Evolutionary conservation across 192 early-diverging fungal genomes (phyloP).

Genomic region (Coemansia sp.): DNA sequence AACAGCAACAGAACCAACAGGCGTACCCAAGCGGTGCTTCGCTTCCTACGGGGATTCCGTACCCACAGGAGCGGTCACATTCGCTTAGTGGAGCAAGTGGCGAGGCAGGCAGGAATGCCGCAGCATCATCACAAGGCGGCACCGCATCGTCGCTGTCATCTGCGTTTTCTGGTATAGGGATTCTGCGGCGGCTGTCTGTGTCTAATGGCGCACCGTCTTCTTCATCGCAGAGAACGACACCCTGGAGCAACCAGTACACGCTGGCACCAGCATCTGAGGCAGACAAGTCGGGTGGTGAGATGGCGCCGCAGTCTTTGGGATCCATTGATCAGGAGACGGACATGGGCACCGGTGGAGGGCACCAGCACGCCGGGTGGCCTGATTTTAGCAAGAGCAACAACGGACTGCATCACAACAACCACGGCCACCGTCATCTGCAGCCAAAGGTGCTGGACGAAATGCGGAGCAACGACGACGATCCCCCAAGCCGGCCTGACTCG

Average conservation of each 20-base stretch:
- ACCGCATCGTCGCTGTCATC: conserved; percentile 23
- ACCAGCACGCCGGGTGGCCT: conserved; percentile 1
- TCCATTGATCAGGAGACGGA: too few relatives aligned
- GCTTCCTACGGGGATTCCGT: conserved; percentile 5
- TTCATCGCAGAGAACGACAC: too few relatives aligned
- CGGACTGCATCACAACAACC: not conserved
- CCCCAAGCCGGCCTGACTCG: conserved; percentile 49
- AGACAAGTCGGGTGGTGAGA: not conserved
- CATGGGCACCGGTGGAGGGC: conserved; percentile 7
- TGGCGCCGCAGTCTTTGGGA: too few relatives aligned
- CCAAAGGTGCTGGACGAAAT: conserved; percentile 33
- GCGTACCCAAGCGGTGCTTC: conserved; percentile 1
- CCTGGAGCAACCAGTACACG: not conserved
- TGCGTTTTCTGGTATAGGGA: conserved; percentile 36
- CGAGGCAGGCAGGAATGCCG: not conserved
- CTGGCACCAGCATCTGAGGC: not conserved
- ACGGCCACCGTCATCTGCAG: conserved; percentile 15
- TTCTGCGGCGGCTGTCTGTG: conserved; percentile 43
- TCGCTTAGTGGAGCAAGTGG: not conserved
- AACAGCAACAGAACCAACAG: conserved; percentile 8
- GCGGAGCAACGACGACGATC: conserved; percentile 19
- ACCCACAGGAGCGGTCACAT: conserved; percentile 5
- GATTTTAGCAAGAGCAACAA: not conserved
- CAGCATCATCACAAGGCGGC: conserved; percentile 1
- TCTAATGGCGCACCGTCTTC: conserved; percentile 17